Evolutionary conservation across 2,329 filamentous ascomycete genomes (phyloP).

Genomic region (Arthroderma sp.): DNA sequence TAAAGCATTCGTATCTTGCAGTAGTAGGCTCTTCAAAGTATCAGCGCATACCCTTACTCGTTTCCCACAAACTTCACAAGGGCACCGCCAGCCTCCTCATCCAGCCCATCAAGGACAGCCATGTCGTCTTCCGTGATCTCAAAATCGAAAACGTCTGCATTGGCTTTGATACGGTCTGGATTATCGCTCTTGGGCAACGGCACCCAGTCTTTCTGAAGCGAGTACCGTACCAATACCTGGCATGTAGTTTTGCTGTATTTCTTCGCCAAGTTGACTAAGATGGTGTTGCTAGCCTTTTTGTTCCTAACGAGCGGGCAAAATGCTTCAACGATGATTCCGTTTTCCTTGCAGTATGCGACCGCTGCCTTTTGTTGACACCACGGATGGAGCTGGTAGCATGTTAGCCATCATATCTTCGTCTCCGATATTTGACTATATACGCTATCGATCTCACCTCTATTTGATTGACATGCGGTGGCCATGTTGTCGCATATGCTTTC

Average conservation of each 20-base stretch:
- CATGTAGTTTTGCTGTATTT: slow-evolving; percentile 64
- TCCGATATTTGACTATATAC: not conserved
- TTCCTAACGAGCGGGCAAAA: slow-evolving; percentile 51
- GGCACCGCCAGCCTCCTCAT: slow-evolving; percentile 38
- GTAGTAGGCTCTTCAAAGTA: too few species aligned
- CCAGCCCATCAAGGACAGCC: slow-evolving; percentile 39
- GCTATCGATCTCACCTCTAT: slow-evolving; percentile 46
- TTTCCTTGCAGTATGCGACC: slow-evolving; percentile 43
- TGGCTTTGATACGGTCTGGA: slow-evolving; percentile 53
- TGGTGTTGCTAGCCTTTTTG: slow-evolving; percentile 57
- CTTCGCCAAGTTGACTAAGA: slow-evolving; percentile 51
- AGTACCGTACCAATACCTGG: slow-evolving; percentile 70
- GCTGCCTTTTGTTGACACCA: slow-evolving; percentile 56
- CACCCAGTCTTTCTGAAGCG: slow-evolving; percentile 63
- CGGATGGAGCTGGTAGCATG: slow-evolving; percentile 48
- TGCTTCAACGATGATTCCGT: slow-evolving; percentile 43
- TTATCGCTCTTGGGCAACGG: slow-evolving; percentile 65
- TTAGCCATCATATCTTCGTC: not conserved
- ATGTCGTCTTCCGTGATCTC: slow-evolving; percentile 47
- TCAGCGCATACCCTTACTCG: slow-evolving; percentile 14
- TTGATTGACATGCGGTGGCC: slow-evolving; percentile 62
- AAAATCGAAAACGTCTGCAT: slow-evolving; percentile 52
- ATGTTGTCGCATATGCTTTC: slow-evolving; percentile 51
- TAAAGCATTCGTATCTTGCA: too few species aligned
- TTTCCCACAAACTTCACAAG: slow-evolving; percentile 39